phyloP scores from a whole-genome alignment of 495 filamentous ascomycete species.

The Hypoxylon fragiforme region DNA sequence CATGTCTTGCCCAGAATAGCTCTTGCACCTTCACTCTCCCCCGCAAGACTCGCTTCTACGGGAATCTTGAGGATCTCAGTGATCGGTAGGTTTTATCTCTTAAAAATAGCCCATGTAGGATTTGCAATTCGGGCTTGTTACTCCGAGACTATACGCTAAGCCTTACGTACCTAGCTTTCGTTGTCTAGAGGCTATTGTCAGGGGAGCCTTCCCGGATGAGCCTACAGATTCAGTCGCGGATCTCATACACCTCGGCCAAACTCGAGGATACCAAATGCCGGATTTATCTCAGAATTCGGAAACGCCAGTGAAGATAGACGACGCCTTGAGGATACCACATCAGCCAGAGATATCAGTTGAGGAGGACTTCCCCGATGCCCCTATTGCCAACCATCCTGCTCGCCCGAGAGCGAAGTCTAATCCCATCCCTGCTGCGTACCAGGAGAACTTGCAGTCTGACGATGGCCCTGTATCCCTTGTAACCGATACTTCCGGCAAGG shows the following conservation, averaged over 20 bases:
- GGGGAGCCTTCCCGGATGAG: conserved; percentile 28
- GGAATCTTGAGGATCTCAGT: conserved; percentile 51
- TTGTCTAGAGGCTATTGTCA: conserved; percentile 24
- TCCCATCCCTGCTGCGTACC: not conserved
- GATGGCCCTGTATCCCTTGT: conserved; percentile 26
- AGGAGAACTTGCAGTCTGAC: not conserved
- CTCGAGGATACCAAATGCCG: conserved; percentile 39
- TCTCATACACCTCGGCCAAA: conserved; percentile 35
- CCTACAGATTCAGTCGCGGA: conserved; percentile 37
- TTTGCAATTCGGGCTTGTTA: not conserved
- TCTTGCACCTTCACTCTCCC: conserved; percentile 50
- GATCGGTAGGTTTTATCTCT: conserved; percentile 36
- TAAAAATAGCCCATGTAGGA: not conserved
- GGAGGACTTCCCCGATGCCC: not conserved
- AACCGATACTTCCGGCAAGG: conserved; percentile 39
- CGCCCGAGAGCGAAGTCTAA: not conserved
- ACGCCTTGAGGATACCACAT: conserved; percentile 1
- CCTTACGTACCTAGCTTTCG: conserved; percentile 4
- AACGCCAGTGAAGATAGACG: conserved; percentile 10
- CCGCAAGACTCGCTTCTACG: conserved; percentile 52
- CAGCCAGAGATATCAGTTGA: not conserved
- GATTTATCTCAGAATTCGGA: conserved; percentile 11
- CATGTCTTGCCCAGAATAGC: conserved; percentile 42
- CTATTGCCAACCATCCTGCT: not conserved
- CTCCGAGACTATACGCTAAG: conserved; percentile 41